These are phyloP conservation scores for Strigomonas galati DNA, from an alignment of 208 protist species.

Conservation along the genomic window DNA sequence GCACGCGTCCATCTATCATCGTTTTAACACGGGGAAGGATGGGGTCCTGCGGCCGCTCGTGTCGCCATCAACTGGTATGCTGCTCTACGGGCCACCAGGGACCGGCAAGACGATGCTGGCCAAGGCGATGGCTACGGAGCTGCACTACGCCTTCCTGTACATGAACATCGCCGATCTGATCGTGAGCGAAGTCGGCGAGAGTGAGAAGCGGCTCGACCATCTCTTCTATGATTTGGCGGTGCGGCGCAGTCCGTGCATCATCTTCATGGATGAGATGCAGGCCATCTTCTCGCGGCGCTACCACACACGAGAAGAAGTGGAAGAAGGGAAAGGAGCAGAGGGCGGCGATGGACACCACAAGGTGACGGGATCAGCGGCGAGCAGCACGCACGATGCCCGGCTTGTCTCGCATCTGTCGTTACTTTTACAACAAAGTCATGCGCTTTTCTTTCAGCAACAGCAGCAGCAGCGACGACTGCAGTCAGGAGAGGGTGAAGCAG, in stretches of 20 bases:
- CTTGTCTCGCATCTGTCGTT: slow-evolving; percentile 73
- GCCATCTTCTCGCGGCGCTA: slow-evolving; percentile 68
- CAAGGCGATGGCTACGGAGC: slow-evolving; percentile 88
- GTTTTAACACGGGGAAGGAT: background rate
- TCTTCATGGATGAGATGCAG: slow-evolving; percentile 97
- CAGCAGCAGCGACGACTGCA: no score
- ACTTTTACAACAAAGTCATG: slow-evolving; percentile 67
- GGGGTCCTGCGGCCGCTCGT: slow-evolving; percentile 20
- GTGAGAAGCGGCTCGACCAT: slow-evolving; percentile 75
- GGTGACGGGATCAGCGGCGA: no score
- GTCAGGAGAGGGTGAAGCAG: no score
- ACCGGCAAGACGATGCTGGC: slow-evolving; percentile 93
- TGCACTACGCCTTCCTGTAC: slow-evolving; percentile 88
- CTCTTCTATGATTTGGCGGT: slow-evolving; percentile 61
- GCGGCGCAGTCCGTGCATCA: slow-evolving; percentile 70
- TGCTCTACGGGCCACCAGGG: slow-evolving; percentile 89
- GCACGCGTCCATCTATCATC: slow-evolving; percentile 19
- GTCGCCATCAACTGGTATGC: slow-evolving; percentile 84
- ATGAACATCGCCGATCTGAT: slow-evolving; percentile 84
- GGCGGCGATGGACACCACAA: no score
- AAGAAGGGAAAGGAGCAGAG: no score
- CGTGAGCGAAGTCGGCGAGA: slow-evolving; percentile 89
- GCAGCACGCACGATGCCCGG: slow-evolving; percentile 62
- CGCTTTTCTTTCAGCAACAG: slow-evolving; percentile 1
- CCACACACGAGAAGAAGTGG: no score